Percentiles rank a stretch among this genome's conserved stretches.
These are phyloP conservation scores for Ganoderma lucidum DNA, from an alignment of 1,284 basidiomycete species.

Conservation along the genomic window DNA sequence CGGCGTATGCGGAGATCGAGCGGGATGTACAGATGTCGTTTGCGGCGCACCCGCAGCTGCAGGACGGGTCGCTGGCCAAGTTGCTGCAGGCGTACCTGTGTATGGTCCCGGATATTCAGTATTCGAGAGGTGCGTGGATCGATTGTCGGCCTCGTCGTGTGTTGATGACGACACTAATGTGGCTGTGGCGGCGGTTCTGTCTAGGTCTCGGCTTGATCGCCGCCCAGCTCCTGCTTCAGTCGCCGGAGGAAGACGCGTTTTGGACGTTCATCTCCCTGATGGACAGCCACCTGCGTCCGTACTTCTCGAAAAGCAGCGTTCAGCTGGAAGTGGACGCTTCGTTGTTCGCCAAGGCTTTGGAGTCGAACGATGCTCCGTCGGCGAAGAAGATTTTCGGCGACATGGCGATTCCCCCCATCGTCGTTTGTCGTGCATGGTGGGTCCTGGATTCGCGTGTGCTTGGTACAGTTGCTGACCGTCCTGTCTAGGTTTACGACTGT, in stretches of 20 bases:
- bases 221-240: slow-evolving; percentile 82
- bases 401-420: slow-evolving; percentile 62
- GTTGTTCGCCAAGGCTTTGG: slow-evolving; percentile 80
- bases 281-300: slow-evolving; percentile 82
- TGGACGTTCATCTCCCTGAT: slow-evolving; percentile 91
- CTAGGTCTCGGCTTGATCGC: slow-evolving; percentile 80
- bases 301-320: slow-evolving; percentile 77
- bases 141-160: not conserved
- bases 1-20: slow-evolving; percentile 65
- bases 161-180: slow-evolving; percentile 24
- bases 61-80: slow-evolving; percentile 61
- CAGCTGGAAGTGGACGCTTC: slow-evolving; percentile 85
- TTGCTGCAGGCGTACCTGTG: slow-evolving; percentile 77
- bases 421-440: slow-evolving; percentile 71
- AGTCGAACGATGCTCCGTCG: slow-evolving; percentile 68
- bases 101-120: slow-evolving; percentile 85
- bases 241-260: slow-evolving; percentile 92
- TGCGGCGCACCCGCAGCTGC: slow-evolving; percentile 60
- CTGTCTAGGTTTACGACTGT: slow-evolving; percentile 74
- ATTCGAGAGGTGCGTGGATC: slow-evolving; percentile 55
- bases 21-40: slow-evolving; percentile 64
- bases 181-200: slow-evolving; percentile 10
- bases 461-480: not conserved
- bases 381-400: slow-evolving; percentile 76
- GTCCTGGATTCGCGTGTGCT: slow-evolving; percentile 24